Conservation (phyloP, 2,329 filamentous ascomycete genomes). For the Hymenoscyphus linearis region DNA sequence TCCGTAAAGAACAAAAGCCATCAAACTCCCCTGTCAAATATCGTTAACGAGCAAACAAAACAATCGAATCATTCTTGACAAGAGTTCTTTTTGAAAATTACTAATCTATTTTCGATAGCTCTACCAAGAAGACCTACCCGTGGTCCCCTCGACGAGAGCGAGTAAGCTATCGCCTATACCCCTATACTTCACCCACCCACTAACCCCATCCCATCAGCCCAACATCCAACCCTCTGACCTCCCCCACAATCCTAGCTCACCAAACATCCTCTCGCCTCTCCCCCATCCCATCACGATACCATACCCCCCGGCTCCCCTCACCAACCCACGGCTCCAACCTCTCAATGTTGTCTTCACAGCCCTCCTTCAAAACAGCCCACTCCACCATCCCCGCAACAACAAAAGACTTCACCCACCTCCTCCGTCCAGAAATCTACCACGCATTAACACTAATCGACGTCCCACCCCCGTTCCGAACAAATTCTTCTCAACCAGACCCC, state of each 20-base stretch:
- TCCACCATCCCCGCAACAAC: conserved; percentile 36
- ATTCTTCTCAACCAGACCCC: conserved; percentile 56
- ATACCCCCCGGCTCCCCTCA: conserved; percentile 24
- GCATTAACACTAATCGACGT: conserved; percentile 61
- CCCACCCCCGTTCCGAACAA: conserved; percentile 62
- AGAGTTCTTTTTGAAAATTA: neutral
- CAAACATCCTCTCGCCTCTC: conserved; percentile 18
- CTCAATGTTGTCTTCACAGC: conserved; percentile 15
- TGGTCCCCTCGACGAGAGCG: conserved; percentile 70
- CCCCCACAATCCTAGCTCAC: conserved; percentile 3
- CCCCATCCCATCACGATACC: conserved; percentile 18
- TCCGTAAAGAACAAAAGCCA: neutral
- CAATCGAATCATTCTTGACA: neutral
- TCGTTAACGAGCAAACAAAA: neutral
- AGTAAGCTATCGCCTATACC: conserved; percentile 48
- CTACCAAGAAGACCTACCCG: conserved; percentile 63
- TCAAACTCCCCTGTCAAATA: neutral
- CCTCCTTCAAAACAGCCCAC: conserved; percentile 23
- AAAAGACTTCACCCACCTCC: conserved; percentile 76
- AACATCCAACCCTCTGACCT: conserved; percentile 10
- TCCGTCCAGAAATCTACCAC: conserved; percentile 78
- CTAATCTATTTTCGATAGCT: conserved; percentile 15
- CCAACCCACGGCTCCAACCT: conserved; percentile 27
- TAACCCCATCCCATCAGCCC: conserved; percentile 8
- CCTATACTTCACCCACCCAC: neutral